Evolutionary conservation across 139 green algal species (phyloP).

Genomic region (Nannochloris sp.): DNA sequence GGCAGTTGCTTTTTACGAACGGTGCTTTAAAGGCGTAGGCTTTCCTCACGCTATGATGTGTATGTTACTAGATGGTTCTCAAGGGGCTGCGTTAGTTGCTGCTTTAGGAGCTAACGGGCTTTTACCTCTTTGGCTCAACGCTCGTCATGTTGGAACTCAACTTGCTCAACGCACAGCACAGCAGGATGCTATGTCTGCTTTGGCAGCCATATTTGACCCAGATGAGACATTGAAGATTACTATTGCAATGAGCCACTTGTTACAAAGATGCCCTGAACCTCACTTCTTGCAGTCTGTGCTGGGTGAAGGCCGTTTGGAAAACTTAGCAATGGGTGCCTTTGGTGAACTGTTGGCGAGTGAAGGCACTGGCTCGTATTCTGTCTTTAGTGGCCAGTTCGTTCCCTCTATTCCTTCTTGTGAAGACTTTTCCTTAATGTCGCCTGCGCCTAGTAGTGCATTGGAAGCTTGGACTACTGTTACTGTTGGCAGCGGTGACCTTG

Average conservation of each 20-base stretch:
- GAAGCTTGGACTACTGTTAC: too few species aligned
- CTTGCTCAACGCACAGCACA: neutral
- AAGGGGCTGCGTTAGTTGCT: neutral
- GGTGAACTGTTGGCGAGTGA: neutral
- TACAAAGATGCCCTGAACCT: neutral
- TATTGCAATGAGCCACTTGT: neutral
- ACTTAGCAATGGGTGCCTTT: neutral
- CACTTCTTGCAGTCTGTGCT: neutral
- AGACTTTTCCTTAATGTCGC: too few species aligned
- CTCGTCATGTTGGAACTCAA: neutral
- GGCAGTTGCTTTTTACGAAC: neutral
- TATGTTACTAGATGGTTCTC: neutral
- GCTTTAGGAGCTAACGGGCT: neutral
- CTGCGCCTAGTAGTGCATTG: neutral
- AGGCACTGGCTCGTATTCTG: neutral
- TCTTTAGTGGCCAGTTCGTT: neutral
- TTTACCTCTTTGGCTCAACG: neutral
- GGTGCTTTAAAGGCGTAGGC: slow-evolving; percentile 1
- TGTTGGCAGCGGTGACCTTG: too few species aligned
- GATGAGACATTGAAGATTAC: neutral
- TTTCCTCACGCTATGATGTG: slow-evolving; percentile 3
- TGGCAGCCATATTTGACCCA: neutral
- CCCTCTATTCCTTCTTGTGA: neutral
- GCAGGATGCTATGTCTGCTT: neutral
- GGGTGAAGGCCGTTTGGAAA: neutral